phyloP scores from a whole-genome alignment of 2,329 filamentous ascomycete species.

The Botryosphaeria dothidea region DNA sequence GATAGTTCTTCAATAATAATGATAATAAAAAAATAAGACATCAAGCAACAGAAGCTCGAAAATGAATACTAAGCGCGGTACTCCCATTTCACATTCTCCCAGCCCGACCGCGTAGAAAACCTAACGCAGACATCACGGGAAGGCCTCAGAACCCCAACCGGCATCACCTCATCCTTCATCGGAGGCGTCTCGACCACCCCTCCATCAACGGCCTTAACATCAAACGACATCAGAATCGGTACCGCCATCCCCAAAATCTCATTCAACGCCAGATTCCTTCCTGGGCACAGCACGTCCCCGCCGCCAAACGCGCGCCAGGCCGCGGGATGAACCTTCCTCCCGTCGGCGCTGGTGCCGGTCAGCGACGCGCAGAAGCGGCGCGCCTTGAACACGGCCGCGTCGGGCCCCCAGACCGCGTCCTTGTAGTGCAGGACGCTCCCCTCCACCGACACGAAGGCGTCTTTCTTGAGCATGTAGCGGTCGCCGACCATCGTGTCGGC shows the following conservation, averaged over 20 bases:
- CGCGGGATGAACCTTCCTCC: not conserved
- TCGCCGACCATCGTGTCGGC: not conserved
- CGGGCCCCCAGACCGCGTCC: constrained; percentile 46
- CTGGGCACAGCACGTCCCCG: not conserved
- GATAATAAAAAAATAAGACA: too few species aligned
- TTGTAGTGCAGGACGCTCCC: constrained; percentile 47
- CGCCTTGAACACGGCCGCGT: constrained; percentile 44
- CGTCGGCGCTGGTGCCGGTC: not conserved
- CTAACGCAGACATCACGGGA: not conserved
- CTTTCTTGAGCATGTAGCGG: constrained; percentile 32
- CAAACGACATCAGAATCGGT: not conserved
- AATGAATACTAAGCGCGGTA: too few species aligned
- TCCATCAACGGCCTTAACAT: not conserved
- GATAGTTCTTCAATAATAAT: too few species aligned
- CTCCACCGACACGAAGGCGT: constrained; percentile 47
- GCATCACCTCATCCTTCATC: not conserved
- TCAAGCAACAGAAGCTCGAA: too few species aligned
- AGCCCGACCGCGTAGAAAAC: not conserved
- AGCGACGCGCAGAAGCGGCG: not conserved
- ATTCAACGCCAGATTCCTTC: not conserved
- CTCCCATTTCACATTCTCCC: not conserved
- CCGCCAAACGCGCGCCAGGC: not conserved
- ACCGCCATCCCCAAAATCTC: not conserved
- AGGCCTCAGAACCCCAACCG: not conserved
- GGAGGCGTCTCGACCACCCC: not conserved